Percentiles rank a stretch among this genome's conserved stretches.
phyloP scores from a whole-genome alignment of 139 green algal genomes.

The Coccomyxa sp. region DNA sequence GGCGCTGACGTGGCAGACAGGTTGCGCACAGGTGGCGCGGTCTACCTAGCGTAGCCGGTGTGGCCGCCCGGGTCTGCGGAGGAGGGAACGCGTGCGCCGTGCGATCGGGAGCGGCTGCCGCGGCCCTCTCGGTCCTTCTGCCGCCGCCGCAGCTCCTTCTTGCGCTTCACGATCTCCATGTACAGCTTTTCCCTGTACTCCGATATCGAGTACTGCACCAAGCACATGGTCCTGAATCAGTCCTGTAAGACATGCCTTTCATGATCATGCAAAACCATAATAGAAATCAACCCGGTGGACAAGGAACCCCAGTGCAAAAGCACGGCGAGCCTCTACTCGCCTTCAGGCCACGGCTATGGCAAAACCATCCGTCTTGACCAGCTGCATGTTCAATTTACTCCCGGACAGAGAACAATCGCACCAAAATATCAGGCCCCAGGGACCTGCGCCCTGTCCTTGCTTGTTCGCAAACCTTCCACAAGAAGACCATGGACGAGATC shows the following conservation, averaged over 20 bases:
- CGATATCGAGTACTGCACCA: slow-evolving; percentile 38
- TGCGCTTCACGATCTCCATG: slow-evolving; percentile 80
- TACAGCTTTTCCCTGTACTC: slow-evolving; percentile 86
- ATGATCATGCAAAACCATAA: background rate
- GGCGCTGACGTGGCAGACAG: no score
- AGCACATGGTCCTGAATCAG: background rate
- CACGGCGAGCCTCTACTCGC: no score
- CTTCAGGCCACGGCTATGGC: background rate
- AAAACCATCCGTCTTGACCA: background rate
- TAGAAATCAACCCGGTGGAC: background rate
- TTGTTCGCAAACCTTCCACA: background rate
- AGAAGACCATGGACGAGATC: background rate
- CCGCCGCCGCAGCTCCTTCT: slow-evolving; percentile 60
- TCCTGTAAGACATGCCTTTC: background rate
- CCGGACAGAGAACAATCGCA: no score
- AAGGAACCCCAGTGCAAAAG: no score
- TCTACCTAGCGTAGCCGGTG: no score
- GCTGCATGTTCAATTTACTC: background rate
- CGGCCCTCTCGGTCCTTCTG: no score
- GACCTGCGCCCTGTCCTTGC: background rate
- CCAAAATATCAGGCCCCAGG: no score
- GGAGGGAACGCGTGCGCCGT: no score
- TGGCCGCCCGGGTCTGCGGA: no score
- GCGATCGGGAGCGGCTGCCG: no score
- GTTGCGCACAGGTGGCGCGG: no score